Evolutionary conservation across 2,329 filamentous ascomycete genomes (phyloP).

Genomic region (Domatiomyces globalis): DNA sequence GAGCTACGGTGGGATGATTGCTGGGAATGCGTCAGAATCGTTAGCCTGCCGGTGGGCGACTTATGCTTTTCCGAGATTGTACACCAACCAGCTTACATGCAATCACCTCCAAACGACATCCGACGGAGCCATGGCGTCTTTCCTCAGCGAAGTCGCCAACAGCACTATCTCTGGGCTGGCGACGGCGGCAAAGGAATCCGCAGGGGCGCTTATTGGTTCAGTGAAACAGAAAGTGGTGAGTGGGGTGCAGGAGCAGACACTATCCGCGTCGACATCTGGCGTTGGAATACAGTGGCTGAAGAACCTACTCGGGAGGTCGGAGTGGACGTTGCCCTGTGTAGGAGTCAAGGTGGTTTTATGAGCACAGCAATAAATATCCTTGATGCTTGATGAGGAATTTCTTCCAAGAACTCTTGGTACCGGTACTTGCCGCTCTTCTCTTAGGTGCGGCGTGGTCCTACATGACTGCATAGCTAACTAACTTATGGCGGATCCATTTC

Average conservation of each 20-base stretch:
- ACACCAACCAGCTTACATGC: background rate
- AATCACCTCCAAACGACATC: background rate
- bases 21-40: background rate
- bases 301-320: conserved; percentile 63
- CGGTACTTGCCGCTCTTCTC: background rate
- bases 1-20: background rate
- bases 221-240: conserved; percentile 35
- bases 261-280: conserved; percentile 27
- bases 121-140: conserved; percentile 23
- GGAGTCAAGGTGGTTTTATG: conserved; percentile 48
- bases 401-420: conserved; percentile 5
- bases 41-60: background rate
- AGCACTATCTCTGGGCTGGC: conserved; percentile 56
- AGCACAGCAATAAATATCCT: background rate
- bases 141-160: conserved; percentile 41
- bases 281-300: conserved; percentile 76
- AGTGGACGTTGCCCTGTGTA: conserved; percentile 84
- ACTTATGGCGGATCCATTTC: background rate
- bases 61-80: background rate
- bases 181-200: conserved; percentile 38
- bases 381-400: conserved; percentile 6
- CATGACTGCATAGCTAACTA: background rate
- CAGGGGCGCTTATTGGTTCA: conserved; percentile 37
- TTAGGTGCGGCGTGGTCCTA: background rate
- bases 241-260: background rate